phyloP scores from a whole-genome alignment of 23 red algal genomes.

The Gracilaria vermiculophylla region DNA sequence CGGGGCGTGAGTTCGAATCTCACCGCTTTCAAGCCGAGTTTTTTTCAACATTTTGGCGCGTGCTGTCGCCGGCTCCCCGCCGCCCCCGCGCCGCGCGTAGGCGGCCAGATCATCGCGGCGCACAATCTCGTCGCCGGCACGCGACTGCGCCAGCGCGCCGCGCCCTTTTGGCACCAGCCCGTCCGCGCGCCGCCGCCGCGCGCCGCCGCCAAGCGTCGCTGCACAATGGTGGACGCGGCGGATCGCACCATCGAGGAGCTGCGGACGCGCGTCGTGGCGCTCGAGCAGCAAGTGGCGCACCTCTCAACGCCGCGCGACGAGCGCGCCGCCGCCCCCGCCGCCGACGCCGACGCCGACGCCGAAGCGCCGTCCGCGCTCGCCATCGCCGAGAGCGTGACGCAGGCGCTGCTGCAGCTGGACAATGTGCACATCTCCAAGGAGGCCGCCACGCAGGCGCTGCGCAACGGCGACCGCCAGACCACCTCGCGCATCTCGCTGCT shows the following conservation, averaged over 20 bases:
- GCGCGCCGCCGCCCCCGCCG: neutral
- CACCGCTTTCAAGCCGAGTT: constrained; percentile 51
- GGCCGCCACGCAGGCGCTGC: constrained; percentile 37
- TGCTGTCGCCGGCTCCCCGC: too few relatives aligned
- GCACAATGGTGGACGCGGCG: neutral
- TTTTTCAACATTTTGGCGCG: too few relatives aligned
- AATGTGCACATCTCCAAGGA: constrained; percentile 51
- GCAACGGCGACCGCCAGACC: constrained; percentile 36
- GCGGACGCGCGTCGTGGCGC: neutral
- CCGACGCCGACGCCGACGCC: neutral
- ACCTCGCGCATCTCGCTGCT: constrained; percentile 30
- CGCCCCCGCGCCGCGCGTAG: too few relatives aligned
- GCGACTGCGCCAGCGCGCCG: too few relatives aligned
- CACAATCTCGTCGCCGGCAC: neutral
- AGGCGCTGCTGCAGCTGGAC: constrained; percentile 37
- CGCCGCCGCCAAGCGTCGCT: neutral
- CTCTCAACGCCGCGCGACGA: neutral
- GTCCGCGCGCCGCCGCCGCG: too few relatives aligned
- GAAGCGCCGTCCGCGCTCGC: neutral
- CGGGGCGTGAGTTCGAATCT: constrained; percentile 87
- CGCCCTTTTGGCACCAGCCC: too few relatives aligned
- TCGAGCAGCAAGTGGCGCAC: neutral
- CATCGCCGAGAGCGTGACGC: constrained; percentile 27
- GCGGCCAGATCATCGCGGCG: too few relatives aligned
- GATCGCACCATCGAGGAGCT: neutral